A percentile compares a stretch with the other conserved stretches of the same genome.
These are phyloP conservation scores for Umbilicaria muhlenbergii DNA, from an alignment of 495 filamentous ascomycete genomes.

Conservation along the genomic window DNA sequence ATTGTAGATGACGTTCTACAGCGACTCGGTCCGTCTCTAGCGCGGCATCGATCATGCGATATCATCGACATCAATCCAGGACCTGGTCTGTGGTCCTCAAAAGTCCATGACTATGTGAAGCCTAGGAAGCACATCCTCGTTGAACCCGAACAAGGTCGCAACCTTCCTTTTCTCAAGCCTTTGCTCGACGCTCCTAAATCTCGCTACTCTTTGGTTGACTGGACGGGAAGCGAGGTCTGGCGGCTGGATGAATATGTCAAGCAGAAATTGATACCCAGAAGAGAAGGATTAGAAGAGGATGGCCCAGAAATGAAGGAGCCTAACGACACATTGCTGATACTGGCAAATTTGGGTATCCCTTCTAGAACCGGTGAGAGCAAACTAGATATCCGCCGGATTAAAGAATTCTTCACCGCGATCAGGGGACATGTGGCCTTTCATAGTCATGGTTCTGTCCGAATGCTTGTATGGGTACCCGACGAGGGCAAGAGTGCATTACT, in stretches of 20 bases:
- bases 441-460: conserved; percentile 49
- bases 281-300: conserved; percentile 11
- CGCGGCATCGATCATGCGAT: conserved; percentile 50
- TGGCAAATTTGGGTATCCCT: conserved; percentile 34
- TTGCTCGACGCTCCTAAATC: conserved; percentile 41
- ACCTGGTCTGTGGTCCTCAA: conserved; percentile 54
- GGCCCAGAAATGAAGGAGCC: conserved; percentile 19
- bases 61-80: conserved; percentile 79
- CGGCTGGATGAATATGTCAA: conserved; percentile 29
- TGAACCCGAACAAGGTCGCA: conserved; percentile 41
- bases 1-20: conserved; percentile 31
- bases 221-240: conserved; percentile 32
- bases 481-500: conserved; percentile 30
- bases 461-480: conserved; percentile 45
- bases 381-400: conserved; percentile 18
- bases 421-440: conserved; percentile 33
- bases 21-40: conserved; percentile 42
- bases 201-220: conserved; percentile 32
- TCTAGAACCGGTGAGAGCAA: conserved; percentile 20
- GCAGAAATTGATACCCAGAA: conserved; percentile 24
- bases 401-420: conserved; percentile 24
- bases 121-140: conserved; percentile 70
- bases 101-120: conserved; percentile 54
- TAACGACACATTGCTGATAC: conserved; percentile 53
- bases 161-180: conserved; percentile 41